These are phyloP conservation scores for Gastrolobium villosum DNA, from an alignment of 306 rosid genomes.

Conservation along the genomic window DNA sequence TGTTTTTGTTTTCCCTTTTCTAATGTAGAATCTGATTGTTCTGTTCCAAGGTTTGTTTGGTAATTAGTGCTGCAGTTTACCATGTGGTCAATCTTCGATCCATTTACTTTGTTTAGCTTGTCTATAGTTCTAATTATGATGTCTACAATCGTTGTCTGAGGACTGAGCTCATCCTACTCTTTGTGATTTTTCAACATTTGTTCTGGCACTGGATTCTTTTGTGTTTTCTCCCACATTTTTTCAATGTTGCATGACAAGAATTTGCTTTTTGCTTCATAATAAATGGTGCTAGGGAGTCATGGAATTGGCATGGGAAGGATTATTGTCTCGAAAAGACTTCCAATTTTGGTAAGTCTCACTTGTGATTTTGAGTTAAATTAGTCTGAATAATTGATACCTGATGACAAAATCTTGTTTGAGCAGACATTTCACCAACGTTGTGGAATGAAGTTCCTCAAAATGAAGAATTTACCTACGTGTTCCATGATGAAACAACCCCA, in stretches of 20 bases:
- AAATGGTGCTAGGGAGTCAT: constrained; percentile 54
- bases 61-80: constrained; percentile 17
- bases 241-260: constrained; percentile 18
- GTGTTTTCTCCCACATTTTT: constrained; percentile 20
- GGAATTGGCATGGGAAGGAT: constrained; percentile 72
- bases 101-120: constrained; percentile 10
- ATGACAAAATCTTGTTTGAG: constrained; percentile 41
- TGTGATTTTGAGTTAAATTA: constrained; percentile 8
- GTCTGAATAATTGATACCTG: constrained; percentile 26
- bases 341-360: constrained; percentile 55
- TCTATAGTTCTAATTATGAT: constrained; percentile 16
- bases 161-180: neutral
- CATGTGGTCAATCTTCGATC: neutral
- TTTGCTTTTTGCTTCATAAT: constrained; percentile 38
- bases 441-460: constrained; percentile 77
- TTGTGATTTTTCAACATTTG: constrained; percentile 34
- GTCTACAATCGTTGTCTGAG: constrained; percentile 5
- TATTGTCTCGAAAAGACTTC: constrained; percentile 58
- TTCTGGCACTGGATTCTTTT: constrained; percentile 20
- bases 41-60: neutral
- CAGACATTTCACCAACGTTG: constrained; percentile 62
- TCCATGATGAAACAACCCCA: constrained; percentile 92
- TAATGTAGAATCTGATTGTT: constrained; percentile 33
- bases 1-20: neutral
- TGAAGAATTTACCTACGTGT: constrained; percentile 66